Evolutionary conservation across 495 filamentous ascomycete species (phyloP).

Genomic region (Hypoxylon trugodes): DNA sequence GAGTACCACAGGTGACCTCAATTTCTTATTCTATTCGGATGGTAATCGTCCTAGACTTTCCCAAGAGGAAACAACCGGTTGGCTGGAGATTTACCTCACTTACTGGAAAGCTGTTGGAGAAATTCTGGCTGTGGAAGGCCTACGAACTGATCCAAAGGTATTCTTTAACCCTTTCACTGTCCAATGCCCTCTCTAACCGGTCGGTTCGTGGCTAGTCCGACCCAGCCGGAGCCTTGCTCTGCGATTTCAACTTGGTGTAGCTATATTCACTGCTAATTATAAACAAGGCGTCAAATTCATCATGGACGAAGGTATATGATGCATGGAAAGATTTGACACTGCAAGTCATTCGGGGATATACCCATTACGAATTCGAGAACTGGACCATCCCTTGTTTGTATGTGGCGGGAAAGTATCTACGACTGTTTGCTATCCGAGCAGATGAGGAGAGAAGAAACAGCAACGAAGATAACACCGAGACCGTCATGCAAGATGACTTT

Average conservation of each 20-base stretch:
- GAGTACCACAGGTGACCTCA: constrained; percentile 33
- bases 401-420: constrained; percentile 79
- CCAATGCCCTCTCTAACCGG: not conserved
- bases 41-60: constrained; percentile 53
- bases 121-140: constrained; percentile 64
- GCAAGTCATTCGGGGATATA: constrained; percentile 76
- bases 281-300: constrained; percentile 50
- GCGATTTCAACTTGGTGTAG: not conserved
- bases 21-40: constrained; percentile 40
- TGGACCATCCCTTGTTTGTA: constrained; percentile 94
- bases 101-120: constrained; percentile 85
- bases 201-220: constrained; percentile 12
- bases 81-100: constrained; percentile 81
- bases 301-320: constrained; percentile 80
- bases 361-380: constrained; percentile 70
- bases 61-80: constrained; percentile 72
- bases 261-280: constrained; percentile 4
- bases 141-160: constrained; percentile 46
- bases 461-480: constrained; percentile 52
- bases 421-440: constrained; percentile 87
- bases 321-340: constrained; percentile 83
- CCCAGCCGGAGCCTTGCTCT: not conserved
- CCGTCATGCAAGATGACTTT: constrained; percentile 77
- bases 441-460: constrained; percentile 68
- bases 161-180: not conserved